Evolutionary conservation across 108 stramenopile species (phyloP).

Genomic region (Bacterosira constricta): DNA sequence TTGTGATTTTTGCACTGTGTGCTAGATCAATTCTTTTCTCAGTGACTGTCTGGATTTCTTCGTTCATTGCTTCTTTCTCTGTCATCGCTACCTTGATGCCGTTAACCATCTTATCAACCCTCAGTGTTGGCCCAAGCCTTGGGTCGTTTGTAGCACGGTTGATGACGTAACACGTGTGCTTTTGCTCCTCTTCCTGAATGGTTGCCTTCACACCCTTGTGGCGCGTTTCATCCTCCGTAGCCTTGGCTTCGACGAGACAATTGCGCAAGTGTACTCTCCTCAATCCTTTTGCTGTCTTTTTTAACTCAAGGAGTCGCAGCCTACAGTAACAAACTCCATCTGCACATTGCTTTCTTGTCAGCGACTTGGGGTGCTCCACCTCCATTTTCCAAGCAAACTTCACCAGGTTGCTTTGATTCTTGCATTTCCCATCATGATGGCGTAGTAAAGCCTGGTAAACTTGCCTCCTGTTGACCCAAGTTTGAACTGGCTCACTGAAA

Average conservation of each 20-base stretch:
- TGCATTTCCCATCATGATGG: too few relatives aligned
- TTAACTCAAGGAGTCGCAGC: not conserved
- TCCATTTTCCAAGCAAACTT: not conserved
- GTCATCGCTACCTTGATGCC: not conserved
- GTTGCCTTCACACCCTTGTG: not conserved
- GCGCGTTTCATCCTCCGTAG: not conserved
- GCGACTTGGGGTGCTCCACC: not conserved
- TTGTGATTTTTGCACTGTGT: not conserved
- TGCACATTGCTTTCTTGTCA: not conserved
- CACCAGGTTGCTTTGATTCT: not conserved
- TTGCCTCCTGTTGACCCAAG: not conserved
- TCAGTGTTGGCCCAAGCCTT: not conserved
- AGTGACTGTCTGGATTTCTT: not conserved
- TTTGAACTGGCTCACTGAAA: not conserved
- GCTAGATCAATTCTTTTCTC: not conserved
- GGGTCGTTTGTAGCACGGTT: not conserved
- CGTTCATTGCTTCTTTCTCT: not conserved
- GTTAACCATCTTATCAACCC: not conserved
- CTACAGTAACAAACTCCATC: not conserved
- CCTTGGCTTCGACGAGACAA: not conserved
- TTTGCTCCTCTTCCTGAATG: not conserved
- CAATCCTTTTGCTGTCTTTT: not conserved
- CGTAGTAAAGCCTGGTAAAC: not conserved
- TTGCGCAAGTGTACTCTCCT: not conserved
- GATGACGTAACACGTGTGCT: not conserved